Base-by-base conservation (phyloP, 2,329 filamentous ascomycete genomes). In the Fusarium hainanense region DNA sequence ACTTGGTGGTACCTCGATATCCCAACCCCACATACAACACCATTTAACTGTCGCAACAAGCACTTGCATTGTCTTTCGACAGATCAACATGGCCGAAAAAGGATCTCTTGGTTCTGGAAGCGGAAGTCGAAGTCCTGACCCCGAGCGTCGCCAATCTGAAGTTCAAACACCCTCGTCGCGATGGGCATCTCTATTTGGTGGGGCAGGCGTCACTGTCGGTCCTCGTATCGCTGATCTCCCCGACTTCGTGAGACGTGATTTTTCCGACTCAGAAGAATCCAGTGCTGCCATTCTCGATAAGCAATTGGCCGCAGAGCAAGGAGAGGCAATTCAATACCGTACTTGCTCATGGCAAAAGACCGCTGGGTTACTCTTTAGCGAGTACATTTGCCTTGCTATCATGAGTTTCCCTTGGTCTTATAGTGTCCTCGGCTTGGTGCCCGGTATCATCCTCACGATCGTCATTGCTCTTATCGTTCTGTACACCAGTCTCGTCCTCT, bases 321-420 rank as follows among this genome's bases (percentile, higher is more conserved):
- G 89, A 54, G 90, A 92, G 79, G 89, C 90, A 13, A 97, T 98
- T 80, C 90, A 97, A 82, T 98, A 98, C 79, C 87, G 94, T 65
- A 97, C 94, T 41, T 98, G 94, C 82, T 94, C 91, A 72, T 98
- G 94, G 94, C 91, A 93, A 77, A 97, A 97, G 91, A 97, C 94
- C 55, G 93, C 94, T 1, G 93, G 91, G 2, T 80, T 97, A 72
- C 88, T 98, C 54, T 97, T 98, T 81, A 96, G 93, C 52, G 94
- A 98, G 83, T 98, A 98, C 79, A 98, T 98, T 63, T 97, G 93
- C 78, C 82, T 98, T 80, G 78, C 88, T 62, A 97, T 97, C 77
- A 97, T 98, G 94, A 97, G 93, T 52, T 98, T 98, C 73, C 94
- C 94, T 0, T 97, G 92, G 87, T 97, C 93, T 0, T 98, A 98